Percentiles rank a stretch among this genome's conserved stretches.
phyloP scores from a whole-genome alignment of 2,329 filamentous ascomycete genomes.

The Colletotrichum sp. region DNA sequence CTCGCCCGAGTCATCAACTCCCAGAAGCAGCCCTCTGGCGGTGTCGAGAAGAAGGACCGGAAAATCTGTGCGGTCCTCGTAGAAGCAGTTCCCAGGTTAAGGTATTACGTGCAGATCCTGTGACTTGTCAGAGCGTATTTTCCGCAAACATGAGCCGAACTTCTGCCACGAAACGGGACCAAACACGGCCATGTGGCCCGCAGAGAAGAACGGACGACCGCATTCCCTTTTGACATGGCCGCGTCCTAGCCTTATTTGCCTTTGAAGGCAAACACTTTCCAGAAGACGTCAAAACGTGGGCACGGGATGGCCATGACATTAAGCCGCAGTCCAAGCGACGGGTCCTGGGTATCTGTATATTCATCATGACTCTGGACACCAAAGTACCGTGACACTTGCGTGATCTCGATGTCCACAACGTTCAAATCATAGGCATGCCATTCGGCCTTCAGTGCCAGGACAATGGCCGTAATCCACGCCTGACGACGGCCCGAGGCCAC shows the following conservation, averaged over 20 bases:
- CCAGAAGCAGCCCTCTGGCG: neutral
- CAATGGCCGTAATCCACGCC: neutral
- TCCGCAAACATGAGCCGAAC: conserved; percentile 1
- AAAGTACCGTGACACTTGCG: neutral
- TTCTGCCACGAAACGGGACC: conserved; percentile 2
- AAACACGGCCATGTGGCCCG: neutral
- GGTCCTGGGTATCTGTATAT: neutral
- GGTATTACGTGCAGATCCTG: conserved; percentile 7
- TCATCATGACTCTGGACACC: neutral
- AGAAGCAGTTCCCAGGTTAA: neutral
- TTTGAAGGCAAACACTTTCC: neutral
- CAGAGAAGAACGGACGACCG: neutral
- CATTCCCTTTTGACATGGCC: neutral
- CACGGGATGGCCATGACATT: neutral
- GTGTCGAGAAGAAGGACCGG: neutral
- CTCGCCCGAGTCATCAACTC: neutral
- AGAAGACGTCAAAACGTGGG: conserved; percentile 6
- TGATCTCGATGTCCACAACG: neutral
- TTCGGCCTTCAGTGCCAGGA: neutral
- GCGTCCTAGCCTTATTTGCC: neutral
- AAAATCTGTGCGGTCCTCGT: neutral
- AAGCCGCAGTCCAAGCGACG: neutral
- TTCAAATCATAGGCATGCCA: neutral
- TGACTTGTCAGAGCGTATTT: neutral
- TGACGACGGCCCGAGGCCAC: neutral